Evolutionary conservation across 1,284 basidiomycete species (phyloP).

Genomic region (Inonotus hispidus): DNA sequence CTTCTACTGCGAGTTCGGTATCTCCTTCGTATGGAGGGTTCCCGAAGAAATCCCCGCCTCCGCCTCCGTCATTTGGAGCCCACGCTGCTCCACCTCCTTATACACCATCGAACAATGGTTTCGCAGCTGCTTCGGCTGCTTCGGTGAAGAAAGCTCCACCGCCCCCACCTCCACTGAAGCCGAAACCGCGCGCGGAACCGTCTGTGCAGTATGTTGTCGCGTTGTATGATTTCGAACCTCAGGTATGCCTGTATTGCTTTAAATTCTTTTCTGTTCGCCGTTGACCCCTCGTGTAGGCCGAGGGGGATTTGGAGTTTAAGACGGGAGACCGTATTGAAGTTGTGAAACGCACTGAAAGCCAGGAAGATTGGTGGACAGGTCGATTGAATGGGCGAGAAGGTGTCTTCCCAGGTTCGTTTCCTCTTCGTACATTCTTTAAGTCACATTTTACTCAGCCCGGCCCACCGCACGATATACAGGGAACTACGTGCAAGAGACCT

Average conservation of each 20-base stretch:
- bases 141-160: constrained; percentile 78
- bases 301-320: constrained; percentile 89
- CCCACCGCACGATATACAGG: constrained; percentile 18
- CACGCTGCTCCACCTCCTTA: constrained; percentile 49
- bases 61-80: constrained; percentile 33
- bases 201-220: constrained; percentile 81
- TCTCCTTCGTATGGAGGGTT: constrained; percentile 37
- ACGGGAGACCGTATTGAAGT: constrained; percentile 94
- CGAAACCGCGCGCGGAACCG: constrained; percentile 64
- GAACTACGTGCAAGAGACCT: constrained; percentile 36
- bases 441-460: not conserved
- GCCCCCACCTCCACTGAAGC: constrained; percentile 76
- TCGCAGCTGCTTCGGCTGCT: constrained; percentile 33
- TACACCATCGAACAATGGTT: constrained; percentile 34
- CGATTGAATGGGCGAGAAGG: constrained; percentile 80
- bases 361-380: constrained; percentile 99
- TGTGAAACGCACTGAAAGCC: constrained; percentile 75
- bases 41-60: constrained; percentile 43
- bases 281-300: constrained; percentile 51
- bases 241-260: constrained; percentile 37
- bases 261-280: constrained; percentile 3
- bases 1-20: constrained; percentile 31
- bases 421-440: not conserved
- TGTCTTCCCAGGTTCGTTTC: constrained; percentile 85
- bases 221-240: constrained; percentile 91